Conservation (phyloP, 768 basidiomycete genomes). For the Lentinula sp. region DNA sequence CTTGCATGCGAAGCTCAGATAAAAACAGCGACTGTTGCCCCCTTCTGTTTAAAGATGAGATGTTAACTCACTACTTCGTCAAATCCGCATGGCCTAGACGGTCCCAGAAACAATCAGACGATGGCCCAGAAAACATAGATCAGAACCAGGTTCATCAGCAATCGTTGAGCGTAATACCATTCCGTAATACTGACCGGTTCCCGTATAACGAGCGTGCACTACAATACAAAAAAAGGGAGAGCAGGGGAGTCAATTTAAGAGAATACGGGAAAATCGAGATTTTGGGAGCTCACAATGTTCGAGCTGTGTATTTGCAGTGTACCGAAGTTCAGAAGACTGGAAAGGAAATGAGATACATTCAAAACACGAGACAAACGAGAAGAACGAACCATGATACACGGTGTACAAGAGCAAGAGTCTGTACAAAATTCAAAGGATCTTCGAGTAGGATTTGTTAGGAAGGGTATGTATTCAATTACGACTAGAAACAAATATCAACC, state of each 20-base stretch:
- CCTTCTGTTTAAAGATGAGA: not conserved
- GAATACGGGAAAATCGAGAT: not conserved
- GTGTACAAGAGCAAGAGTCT: not conserved
- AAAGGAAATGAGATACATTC: not conserved
- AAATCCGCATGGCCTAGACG: conserved; percentile 85
- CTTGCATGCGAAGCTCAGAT: not conserved
- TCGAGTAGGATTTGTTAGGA: too few species aligned
- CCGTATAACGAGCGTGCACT: conserved; percentile 96
- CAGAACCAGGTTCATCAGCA: not conserved
- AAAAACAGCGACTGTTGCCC: not conserved
- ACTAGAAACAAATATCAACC: too few species aligned
- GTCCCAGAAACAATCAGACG: conserved; percentile 7
- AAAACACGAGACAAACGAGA: not conserved
- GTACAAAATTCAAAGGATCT: too few species aligned
- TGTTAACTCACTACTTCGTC: conserved; percentile 78
- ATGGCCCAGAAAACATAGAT: not conserved
- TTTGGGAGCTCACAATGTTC: conserved; percentile 71
- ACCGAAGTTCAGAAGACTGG: conserved; percentile 87
- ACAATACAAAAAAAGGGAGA: conserved; percentile 11
- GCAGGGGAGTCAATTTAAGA: conserved; percentile 2
- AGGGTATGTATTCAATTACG: too few species aligned
- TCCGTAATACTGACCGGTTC: conserved; percentile 65
- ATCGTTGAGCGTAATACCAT: not conserved
- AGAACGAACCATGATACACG: not conserved
- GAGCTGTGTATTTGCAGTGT: conserved; percentile 93